Evolutionary conservation across 495 filamentous ascomycete species (phyloP), one percentile per base, ranked within the genome.

Genomic region (Neurospora sp.): DNA sequence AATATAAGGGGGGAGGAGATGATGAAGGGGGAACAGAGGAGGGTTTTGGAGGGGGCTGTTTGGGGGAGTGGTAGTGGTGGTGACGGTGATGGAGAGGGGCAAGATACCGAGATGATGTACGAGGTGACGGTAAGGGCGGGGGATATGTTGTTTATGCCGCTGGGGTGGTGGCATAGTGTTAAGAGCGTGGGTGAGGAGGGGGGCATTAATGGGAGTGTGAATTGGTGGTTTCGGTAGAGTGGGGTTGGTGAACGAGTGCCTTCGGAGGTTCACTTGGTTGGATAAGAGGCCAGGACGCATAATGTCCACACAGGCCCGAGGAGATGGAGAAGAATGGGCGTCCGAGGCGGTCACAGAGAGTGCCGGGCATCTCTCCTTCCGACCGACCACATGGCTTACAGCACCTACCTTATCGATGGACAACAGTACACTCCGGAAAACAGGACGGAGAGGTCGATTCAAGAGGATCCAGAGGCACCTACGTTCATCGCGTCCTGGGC

Each of bases 91-190:
- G 53, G 53, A 1, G 45, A 35, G 7, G 53, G 53, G 31, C 72
- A 73, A 1, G 73, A 71, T 4, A 35, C 31, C 5, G 81, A 75
- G 3, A 75, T 79, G 3, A 44, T 78, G 8, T 45, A 70, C 40
- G 76, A 96, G 75, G 90, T 86, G 12, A 71, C 76, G n/a, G 75
- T 97, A 40, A 78, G 81, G 3, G 81, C 85, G 16, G 90, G 92
- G 0, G 94, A 98, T 84, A 89, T 85, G 0, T 72, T 98, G 59
- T 98, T 95, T 78, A 94, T 99, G 71, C 96, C 95, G 0, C 89
- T 88, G 73, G 93, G 93, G 14, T 99, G 94, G 94, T 99, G 96
- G 96, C 96, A 99, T 86, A 94, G 92, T 78, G 89, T 99, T 69
- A 91, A 88, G 77, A 93, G 94, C 27, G 76, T 89, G 70, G 76